phyloP scores from a whole-genome alignment of 306 rosid genomes.

The Corylus avellana region DNA sequence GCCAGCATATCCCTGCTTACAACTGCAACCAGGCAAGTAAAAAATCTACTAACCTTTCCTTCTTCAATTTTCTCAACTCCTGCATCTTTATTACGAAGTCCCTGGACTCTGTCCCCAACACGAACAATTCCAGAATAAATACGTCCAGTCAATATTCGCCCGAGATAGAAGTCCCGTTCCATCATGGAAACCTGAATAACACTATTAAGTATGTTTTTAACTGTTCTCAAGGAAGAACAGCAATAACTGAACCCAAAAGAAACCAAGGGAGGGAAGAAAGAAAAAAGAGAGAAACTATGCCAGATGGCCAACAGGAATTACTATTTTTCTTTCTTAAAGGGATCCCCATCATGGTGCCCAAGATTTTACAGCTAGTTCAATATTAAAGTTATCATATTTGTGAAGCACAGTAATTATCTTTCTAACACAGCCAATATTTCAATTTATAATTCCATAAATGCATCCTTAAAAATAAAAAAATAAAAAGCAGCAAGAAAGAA shows the following conservation, averaged over 20 bases:
- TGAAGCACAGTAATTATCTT: not conserved
- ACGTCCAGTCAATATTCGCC: conserved; percentile 93
- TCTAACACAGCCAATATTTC: not conserved
- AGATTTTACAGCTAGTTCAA: not conserved
- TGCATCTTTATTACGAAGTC: conserved; percentile 70
- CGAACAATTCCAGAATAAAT: conserved; percentile 75
- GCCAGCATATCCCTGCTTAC: conserved; percentile 9
- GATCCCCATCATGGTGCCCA: not conserved
- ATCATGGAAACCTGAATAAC: conserved; percentile 92
- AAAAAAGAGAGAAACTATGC: conserved; percentile 24
- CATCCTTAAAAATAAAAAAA: conserved; percentile 9
- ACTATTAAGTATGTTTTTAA: conserved; percentile 49
- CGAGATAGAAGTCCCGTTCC: conserved; percentile 91
- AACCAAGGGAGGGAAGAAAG: conserved; percentile 3
- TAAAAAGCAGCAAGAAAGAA: conserved; percentile 26
- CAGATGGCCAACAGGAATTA: not conserved
- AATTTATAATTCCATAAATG: not conserved
- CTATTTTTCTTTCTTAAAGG: not conserved
- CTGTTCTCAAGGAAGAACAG: conserved; percentile 29
- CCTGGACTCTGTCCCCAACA: conserved; percentile 90
- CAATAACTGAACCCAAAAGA: conserved; percentile 10
- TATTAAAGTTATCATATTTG: not conserved
- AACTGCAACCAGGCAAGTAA: conserved; percentile 21
- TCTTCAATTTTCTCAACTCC: conserved; percentile 85
- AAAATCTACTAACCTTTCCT: conserved; percentile 71